Percentiles rank a stretch among this genome's conserved stretches.
Evolutionary conservation across 805 yeast genomes (phyloP).

Genomic region (Yarrowia sp.): DNA sequence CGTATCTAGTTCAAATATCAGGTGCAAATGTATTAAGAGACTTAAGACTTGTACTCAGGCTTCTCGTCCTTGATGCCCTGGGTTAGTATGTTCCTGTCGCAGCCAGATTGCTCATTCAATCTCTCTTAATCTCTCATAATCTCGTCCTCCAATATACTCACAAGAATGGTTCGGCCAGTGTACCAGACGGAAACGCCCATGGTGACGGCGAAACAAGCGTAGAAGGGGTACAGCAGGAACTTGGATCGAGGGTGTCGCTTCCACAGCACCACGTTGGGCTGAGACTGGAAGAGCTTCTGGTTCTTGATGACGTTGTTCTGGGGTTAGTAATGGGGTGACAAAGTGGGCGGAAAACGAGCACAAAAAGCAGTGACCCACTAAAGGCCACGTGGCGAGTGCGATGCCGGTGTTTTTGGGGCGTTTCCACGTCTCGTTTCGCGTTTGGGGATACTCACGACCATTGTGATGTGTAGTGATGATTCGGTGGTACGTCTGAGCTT

Average conservation of each 20-base stretch:
- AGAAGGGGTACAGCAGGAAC: slow-evolving; percentile 71
- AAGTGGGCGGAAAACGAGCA: neutral
- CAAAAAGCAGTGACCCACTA: neutral
- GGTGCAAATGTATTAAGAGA: slow-evolving; percentile 6
- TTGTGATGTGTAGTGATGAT: slow-evolving; percentile 20
- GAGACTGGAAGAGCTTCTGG: slow-evolving; percentile 40
- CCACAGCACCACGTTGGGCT: slow-evolving; percentile 39
- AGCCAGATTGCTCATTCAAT: neutral
- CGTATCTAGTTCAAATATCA: neutral
- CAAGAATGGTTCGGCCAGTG: slow-evolving; percentile 60
- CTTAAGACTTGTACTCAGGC: slow-evolving; percentile 8
- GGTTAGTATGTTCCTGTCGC: neutral
- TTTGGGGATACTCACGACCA: slow-evolving; percentile 11
- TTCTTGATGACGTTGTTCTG: slow-evolving; percentile 36
- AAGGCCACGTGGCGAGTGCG: neutral
- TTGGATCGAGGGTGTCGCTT: slow-evolving; percentile 62
- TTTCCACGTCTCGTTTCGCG: neutral
- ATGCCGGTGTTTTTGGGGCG: neutral
- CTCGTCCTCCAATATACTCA: neutral
- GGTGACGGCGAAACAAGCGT: slow-evolving; percentile 65
- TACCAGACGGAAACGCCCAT: slow-evolving; percentile 62
- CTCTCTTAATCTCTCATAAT: neutral
- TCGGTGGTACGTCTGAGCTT: slow-evolving; percentile 21
- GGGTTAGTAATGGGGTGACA: neutral
- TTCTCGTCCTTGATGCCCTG: slow-evolving; percentile 25